These are phyloP conservation scores for Coniosporium tulheliwenetii DNA, from an alignment of 2,329 filamentous ascomycete species.

Conservation along the genomic window DNA sequence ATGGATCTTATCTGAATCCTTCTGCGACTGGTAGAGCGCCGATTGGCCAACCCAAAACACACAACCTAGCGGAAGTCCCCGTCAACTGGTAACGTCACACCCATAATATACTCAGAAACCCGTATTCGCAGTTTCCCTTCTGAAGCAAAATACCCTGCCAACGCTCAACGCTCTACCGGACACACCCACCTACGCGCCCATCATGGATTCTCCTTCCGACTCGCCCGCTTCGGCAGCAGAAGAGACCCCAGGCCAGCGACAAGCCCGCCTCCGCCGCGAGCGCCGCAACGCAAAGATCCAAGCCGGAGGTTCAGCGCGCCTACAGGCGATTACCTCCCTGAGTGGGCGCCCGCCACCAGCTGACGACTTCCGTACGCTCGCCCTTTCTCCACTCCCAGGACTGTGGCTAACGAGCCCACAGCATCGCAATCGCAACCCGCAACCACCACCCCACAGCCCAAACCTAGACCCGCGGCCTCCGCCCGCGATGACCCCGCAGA, in stretches of 20 bases:
- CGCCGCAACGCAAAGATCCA: conserved; percentile 66
- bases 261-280: conserved; percentile 63
- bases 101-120: too few species aligned
- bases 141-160: too few species aligned
- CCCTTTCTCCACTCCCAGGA: conserved; percentile 1
- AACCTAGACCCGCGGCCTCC: not conserved
- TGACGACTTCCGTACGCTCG: conserved; percentile 23
- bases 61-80: too few species aligned
- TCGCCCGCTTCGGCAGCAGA: conserved; percentile 7
- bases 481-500: conserved; percentile 50
- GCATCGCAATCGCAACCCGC: conserved; percentile 18
- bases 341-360: conserved; percentile 35
- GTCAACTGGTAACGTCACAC: too few species aligned
- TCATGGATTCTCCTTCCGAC: not conserved
- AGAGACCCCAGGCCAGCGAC: conserved; percentile 31
- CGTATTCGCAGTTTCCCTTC: too few species aligned
- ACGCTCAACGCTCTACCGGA: too few species aligned
- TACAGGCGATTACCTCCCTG: conserved; percentile 62
- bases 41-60: too few species aligned
- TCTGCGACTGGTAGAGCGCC: too few species aligned
- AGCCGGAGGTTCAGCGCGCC: conserved; percentile 50
- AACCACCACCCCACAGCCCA: conserved; percentile 1
- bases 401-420: not conserved
- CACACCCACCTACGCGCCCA: not conserved
- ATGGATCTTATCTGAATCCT: too few species aligned